These are phyloP conservation scores for Vitis amurensis DNA, from an alignment of 164 flowering plant species.

Conservation along the genomic window DNA sequence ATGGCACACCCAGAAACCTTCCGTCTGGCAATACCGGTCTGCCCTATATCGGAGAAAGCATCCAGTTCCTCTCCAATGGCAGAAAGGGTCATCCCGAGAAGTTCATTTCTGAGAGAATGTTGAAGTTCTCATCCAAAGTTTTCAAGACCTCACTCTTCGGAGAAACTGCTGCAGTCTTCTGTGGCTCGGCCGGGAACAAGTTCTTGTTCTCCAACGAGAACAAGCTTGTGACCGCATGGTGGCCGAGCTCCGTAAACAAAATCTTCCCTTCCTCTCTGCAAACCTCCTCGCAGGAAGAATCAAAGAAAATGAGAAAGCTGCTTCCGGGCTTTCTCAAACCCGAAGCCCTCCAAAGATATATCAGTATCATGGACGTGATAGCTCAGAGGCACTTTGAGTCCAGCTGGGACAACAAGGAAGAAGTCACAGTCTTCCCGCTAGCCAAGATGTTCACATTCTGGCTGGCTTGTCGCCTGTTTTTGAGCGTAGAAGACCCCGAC, in stretches of 20 bases:
- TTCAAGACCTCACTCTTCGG: constrained; percentile 32
- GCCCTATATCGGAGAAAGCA: constrained; percentile 29
- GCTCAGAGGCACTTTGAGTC: constrained; percentile 13
- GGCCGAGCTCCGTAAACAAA: constrained; percentile 22
- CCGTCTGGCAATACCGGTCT: constrained; percentile 29
- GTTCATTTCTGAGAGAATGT: constrained; percentile 27
- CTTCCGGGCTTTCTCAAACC: constrained; percentile 27
- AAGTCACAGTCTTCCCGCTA: too few relatives aligned
- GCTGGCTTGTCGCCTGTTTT: too few relatives aligned
- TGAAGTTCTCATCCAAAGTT: constrained; percentile 11
- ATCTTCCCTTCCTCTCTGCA: constrained; percentile 25
- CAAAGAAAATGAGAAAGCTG: constrained; percentile 20
- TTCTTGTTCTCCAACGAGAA: constrained; percentile 29
- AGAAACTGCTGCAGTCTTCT: constrained; percentile 14
- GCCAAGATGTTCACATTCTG: too few relatives aligned
- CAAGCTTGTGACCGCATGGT: constrained; percentile 24
- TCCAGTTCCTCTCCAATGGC: constrained; percentile 26
- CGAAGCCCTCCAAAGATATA: constrained; percentile 24
- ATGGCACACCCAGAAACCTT: neutral
- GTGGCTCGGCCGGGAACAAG: constrained; percentile 23
- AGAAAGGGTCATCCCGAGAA: constrained; percentile 29
- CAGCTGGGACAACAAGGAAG: constrained; percentile 19
- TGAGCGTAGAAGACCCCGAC: too few relatives aligned
- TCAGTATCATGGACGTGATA: constrained; percentile 29
- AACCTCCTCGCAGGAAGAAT: constrained; percentile 17